Base-by-base conservation (phyloP, 345 rosid species). In the Dimocarpus longan region DNA sequence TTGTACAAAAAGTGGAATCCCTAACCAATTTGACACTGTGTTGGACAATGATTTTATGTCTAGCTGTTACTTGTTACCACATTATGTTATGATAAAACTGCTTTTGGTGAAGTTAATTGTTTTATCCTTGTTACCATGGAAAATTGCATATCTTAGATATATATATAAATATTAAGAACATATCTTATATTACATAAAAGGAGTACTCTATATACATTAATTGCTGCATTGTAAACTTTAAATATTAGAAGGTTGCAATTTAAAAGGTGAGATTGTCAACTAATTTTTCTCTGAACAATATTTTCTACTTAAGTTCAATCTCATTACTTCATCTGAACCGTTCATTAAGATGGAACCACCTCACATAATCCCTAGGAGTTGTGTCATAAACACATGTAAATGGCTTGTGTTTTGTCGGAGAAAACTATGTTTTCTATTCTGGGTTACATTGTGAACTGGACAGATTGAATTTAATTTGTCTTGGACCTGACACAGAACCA, bases 401-500 rank as follows among this genome's bases (percentile, higher is more conserved):
- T 50, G 21, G 22, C 74, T 15, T 50, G 32, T 9, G 12, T 71
- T 52, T 52, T 16, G 24, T 69, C 24, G 13, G 0, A 1, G 57
- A 69, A 21, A 46, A 8, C 44, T 48, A 21, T 11, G 39, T 46
- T 46, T 70, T 50, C 42, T 16, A 50, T 22, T n/a, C 43, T 16
- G 13, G 74, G 50, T 70, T 48, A 48, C 59, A 8, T 21, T 71
- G 43, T 13, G 10, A 15, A 71, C 40, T 13, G 0, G 13, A 46
- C 22, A 7, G 18, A 52, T 69, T 71, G 62, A 50, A 70, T 48
- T 50, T 50, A 50, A 1, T 50, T 26, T 5, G n/a, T 59, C 67
- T 73, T 43, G 62, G 76, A n/a, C 32, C 50, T 57, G 76, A n/a
- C 52, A 21, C 50, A 56, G 50, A 59, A 22, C 66, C 60, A 54